Evolutionary conservation across 164 flowering plant species (phyloP), one percentile per base, ranked within the genome.

Genomic region (Magnolia changhungtana): DNA sequence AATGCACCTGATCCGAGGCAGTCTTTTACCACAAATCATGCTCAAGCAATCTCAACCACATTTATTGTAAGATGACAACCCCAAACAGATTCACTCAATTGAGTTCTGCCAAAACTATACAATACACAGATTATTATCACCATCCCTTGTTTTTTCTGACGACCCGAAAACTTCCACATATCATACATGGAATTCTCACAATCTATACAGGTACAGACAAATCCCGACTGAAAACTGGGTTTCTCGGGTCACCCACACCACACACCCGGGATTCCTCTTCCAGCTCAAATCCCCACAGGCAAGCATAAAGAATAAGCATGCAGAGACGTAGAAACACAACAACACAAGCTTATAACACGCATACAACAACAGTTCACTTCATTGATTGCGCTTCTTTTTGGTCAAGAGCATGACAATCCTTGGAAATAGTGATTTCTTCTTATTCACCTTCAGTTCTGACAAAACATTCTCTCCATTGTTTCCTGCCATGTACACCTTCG

Each of bases 361-460:
- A 29, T 29, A 65, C 13, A 4, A 50, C 72, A 50, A 50, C n/a
- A 7, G 52, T 49, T 45, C 71, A 37, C 63, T 80, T 78, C 59
- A 61, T n/a, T 72, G 71, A 58, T 65, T 74, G 79, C 50, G 87
- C 74, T 85, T 92, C 80, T 81, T 90, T 78, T 80, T 89, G 7
- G 84, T 82, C 78, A 92, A 79, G 78, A 92, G 88, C 97, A 88
- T 89, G 4, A 95, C 80, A 75, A 95, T 37, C 74, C 91, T 81
- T 0, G 98, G 98, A 68, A 92, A 90, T 0, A 93, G 45, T 13
- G 90, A 86, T 78, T 74, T 94, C 89, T 91, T 92, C 77, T 90
- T 92, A 93, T 87, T 92, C 65, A 13, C 67, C 80, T 81, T 88
- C 27, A 29, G 45, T 37, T 85, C 92, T 8, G 85, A 76, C 14